These are phyloP conservation scores for Microglena sp. DNA, from an alignment of 139 green algal genomes.

Conservation along the genomic window DNA sequence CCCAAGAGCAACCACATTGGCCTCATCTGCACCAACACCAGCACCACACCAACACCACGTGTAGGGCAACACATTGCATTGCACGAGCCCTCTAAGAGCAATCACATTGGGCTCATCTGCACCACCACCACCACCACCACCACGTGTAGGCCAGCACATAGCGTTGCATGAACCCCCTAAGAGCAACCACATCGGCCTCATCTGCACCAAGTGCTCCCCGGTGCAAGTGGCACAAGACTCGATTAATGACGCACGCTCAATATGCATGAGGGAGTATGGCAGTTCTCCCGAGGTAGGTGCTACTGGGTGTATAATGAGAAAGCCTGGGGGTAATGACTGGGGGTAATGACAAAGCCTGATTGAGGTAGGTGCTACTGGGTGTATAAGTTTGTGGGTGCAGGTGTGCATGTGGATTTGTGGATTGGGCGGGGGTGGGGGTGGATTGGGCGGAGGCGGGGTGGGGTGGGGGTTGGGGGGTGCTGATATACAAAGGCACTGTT, in stretches of 20 bases:
- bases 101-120: slow-evolving; percentile 88
- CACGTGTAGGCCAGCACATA: slow-evolving; percentile 92
- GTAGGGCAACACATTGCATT: slow-evolving; percentile 90
- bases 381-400: too few relatives aligned
- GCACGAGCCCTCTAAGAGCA: slow-evolving; percentile 64
- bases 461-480: too few relatives aligned
- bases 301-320: too few relatives aligned
- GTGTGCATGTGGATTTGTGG: too few relatives aligned
- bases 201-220: slow-evolving; percentile 76
- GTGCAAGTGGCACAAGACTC: slow-evolving; percentile 60
- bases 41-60: slow-evolving; percentile 37
- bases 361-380: too few relatives aligned
- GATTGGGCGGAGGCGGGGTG: too few relatives aligned
- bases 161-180: slow-evolving; percentile 76
- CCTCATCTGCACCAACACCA: slow-evolving; percentile 80
- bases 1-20: slow-evolving; percentile 69
- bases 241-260: slow-evolving; percentile 85
- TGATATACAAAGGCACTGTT: too few relatives aligned
- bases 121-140: too few relatives aligned
- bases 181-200: slow-evolving; percentile 79
- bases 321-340: too few relatives aligned
- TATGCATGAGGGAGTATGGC: slow-evolving; percentile 79
- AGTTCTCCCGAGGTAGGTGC: slow-evolving; percentile 16
- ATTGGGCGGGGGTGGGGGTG: too few relatives aligned
- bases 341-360: too few relatives aligned